These are phyloP conservation scores for Venturia oleaginea DNA, from an alignment of 2,329 filamentous ascomycete species.

Conservation along the genomic window DNA sequence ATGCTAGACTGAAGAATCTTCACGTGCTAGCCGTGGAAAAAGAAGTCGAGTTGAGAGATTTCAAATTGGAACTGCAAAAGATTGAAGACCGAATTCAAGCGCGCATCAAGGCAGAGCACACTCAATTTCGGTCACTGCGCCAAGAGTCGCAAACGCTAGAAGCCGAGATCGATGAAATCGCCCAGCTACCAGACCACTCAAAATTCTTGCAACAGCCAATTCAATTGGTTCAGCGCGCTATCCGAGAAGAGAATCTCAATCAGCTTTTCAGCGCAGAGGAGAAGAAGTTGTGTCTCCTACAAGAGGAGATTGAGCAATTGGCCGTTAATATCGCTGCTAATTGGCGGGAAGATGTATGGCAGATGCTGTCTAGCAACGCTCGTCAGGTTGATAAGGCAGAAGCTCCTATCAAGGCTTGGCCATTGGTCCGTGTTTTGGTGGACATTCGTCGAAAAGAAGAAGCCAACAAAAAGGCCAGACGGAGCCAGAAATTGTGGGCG, in stretches of 20 bases:
- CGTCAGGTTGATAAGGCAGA: too few species aligned
- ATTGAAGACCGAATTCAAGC: neutral
- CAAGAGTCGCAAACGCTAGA: neutral
- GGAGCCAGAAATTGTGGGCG: too few species aligned
- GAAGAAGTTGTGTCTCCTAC: too few species aligned
- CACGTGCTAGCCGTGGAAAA: neutral
- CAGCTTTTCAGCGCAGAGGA: neutral
- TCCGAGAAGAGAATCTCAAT: neutral
- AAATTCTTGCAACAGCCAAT: neutral
- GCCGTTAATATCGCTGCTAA: neutral
- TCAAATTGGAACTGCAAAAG: neutral
- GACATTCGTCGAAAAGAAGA: too few species aligned
- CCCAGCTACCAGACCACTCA: neutral
- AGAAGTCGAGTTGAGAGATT: neutral
- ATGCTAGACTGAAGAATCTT: neutral
- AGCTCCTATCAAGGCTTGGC: too few species aligned
- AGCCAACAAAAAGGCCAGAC: too few species aligned
- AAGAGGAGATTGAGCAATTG: neutral
- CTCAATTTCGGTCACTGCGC: neutral
- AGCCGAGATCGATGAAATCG: neutral
- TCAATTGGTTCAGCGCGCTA: neutral
- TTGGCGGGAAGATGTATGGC: too few species aligned
- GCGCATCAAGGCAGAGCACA: neutral
- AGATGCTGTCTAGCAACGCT: too few species aligned
- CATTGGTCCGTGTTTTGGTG: too few species aligned